These are phyloP conservation scores for Penicillium concentricum DNA, from an alignment of 2,329 filamentous ascomycete genomes.

Conservation along the genomic window DNA sequence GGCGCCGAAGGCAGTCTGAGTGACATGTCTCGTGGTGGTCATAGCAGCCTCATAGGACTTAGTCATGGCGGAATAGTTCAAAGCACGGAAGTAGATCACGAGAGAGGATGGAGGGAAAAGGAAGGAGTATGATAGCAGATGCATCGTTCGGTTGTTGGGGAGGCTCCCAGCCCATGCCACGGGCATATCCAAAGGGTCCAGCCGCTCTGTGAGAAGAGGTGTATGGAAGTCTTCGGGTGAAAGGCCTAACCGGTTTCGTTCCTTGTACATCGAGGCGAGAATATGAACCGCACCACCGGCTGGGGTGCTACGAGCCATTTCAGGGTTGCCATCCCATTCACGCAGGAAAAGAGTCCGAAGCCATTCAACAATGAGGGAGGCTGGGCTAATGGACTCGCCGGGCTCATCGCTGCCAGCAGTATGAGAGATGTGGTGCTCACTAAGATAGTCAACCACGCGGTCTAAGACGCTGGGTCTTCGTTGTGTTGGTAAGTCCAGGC, in stretches of 20 bases:
- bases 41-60: conserved; percentile 69
- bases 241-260: conserved; percentile 65
- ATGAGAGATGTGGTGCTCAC: conserved; percentile 27
- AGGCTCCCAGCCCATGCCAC: conserved; percentile 66
- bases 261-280: conserved; percentile 70
- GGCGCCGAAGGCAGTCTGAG: conserved; percentile 45
- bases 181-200: conserved; percentile 74
- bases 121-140: conserved; percentile 78
- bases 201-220: conserved; percentile 70
- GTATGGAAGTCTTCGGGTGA: conserved; percentile 70
- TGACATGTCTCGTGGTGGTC: conserved; percentile 47
- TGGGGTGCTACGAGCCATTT: conserved; percentile 66
- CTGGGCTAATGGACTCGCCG: conserved; percentile 23
- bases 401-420: conserved; percentile 7
- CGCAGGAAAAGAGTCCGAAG: conserved; percentile 67
- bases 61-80: conserved; percentile 87
- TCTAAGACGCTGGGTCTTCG: conserved; percentile 35
- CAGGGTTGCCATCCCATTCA: conserved; percentile 75
- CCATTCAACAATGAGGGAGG: conserved; percentile 44
- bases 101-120: conserved; percentile 72
- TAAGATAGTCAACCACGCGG: conserved; percentile 36
- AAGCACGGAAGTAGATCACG: conserved; percentile 79
- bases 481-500: conserved; percentile 28
- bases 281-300: conserved; percentile 76
- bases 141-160: conserved; percentile 62